Evolutionary conservation across 169 alveolate species (phyloP).

Genomic region (Haemoproteus tartakovskyi): DNA sequence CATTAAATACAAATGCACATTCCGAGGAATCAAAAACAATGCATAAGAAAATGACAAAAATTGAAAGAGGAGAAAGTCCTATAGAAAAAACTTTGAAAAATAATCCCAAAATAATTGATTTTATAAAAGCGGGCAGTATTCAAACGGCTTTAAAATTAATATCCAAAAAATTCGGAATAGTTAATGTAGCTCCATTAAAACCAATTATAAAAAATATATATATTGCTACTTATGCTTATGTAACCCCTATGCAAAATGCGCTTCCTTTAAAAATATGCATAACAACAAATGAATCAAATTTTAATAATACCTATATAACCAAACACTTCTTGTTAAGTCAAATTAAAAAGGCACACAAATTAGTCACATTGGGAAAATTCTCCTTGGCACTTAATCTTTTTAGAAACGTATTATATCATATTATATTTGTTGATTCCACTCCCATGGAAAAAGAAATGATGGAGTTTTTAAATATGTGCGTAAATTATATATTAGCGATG

Average conservation of each 20-base stretch:
- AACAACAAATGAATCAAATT: conserved; percentile 13
- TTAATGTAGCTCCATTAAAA: conserved; percentile 59
- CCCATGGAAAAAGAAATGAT: conserved; percentile 23
- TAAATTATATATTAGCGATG: conserved; percentile 73
- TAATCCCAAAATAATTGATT: conserved; percentile 37
- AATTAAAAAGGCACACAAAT: conserved; percentile 69
- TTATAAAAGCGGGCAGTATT: conserved; percentile 39
- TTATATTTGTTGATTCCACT: conserved; percentile 11
- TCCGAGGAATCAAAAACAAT: too few relatives aligned
- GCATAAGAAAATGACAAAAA: conserved; percentile 18
- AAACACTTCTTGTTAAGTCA: conserved; percentile 55
- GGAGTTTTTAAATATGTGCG: conserved; percentile 36
- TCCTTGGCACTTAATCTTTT: conserved; percentile 54
- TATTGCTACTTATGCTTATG: conserved; percentile 53
- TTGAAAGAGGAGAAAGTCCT: conserved; percentile 7
- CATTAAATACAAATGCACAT: background rate
- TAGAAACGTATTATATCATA: conserved; percentile 46
- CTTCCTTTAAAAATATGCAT: conserved; percentile 9
- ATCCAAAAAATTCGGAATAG: conserved; percentile 60
- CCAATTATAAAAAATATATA: conserved; percentile 45
- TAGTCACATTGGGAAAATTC: conserved; percentile 69
- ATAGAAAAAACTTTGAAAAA: conserved; percentile 10
- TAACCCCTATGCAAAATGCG: conserved; percentile 46
- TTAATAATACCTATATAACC: conserved; percentile 6
- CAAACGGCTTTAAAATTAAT: conserved; percentile 19